A percentile compares a stretch with the other conserved stretches of the same genome.
Evolutionary conservation across 2,329 filamentous ascomycete genomes (phyloP).

Genomic region (Xylaria sp.): DNA sequence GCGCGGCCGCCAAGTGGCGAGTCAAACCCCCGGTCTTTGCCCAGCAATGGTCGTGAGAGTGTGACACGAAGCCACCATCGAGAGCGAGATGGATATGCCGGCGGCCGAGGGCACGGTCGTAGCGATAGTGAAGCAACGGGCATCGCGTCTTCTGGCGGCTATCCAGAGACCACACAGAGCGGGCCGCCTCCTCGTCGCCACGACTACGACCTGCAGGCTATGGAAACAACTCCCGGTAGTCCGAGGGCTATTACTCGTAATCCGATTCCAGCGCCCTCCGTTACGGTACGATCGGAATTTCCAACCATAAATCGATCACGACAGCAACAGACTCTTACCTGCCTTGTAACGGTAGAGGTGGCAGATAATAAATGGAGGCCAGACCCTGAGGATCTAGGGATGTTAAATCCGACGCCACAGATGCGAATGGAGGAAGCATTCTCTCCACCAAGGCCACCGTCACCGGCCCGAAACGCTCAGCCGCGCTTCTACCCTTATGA

Average conservation of each 20-base stretch:
- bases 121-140: constrained; percentile 82
- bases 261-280: constrained; percentile 85
- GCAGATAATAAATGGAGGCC: constrained; percentile 90
- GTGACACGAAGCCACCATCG: constrained; percentile 47
- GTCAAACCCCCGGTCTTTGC: constrained; percentile 36
- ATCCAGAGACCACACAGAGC: constrained; percentile 75
- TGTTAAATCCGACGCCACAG: constrained; percentile 51
- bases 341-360: constrained; percentile 91
- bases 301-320: constrained; percentile 90
- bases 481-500: constrained; percentile 74
- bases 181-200: constrained; percentile 74
- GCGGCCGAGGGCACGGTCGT: constrained; percentile 65
- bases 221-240: constrained; percentile 83
- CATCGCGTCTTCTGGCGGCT: constrained; percentile 76
- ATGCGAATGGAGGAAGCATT: constrained; percentile 59
- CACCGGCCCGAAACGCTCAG: constrained; percentile 59
- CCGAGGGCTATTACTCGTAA: constrained; percentile 76
- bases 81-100: constrained; percentile 57
- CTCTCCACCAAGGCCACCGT: constrained; percentile 59
- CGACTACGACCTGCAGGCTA: constrained; percentile 94
- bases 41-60: constrained; percentile 40
- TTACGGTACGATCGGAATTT: constrained; percentile 97
- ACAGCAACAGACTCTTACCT: constrained; percentile 93
- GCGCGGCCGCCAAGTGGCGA: constrained; percentile 59
- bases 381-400: constrained; percentile 78